Evolutionary conservation across 495 filamentous ascomycete species (phyloP).

Genomic region (Xeromyces bisporus): DNA sequence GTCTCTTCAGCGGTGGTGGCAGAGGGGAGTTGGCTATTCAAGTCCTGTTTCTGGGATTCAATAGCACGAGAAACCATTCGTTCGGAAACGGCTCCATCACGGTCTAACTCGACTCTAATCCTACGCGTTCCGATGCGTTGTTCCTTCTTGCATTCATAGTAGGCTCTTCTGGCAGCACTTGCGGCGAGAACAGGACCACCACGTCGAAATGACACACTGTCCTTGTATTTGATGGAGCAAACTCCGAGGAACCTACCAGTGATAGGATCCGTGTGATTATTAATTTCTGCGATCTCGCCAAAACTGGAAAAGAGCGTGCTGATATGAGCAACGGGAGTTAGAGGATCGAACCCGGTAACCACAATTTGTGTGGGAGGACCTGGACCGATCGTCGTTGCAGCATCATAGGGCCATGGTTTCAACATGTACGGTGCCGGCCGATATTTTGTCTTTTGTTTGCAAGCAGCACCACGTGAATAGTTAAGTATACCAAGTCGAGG

Average conservation of each 20-base stretch:
- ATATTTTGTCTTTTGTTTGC: conserved; percentile 56
- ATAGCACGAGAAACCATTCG: conserved; percentile 54
- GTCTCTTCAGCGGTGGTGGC: conserved; percentile 7
- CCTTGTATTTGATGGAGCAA: conserved; percentile 76
- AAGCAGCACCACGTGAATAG: conserved; percentile 37
- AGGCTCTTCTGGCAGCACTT: conserved; percentile 60
- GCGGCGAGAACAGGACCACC: conserved; percentile 41
- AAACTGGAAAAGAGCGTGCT: conserved; percentile 67
- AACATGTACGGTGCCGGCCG: conserved; percentile 63
- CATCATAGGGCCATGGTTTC: conserved; percentile 61
- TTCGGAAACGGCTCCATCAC: conserved; percentile 64
- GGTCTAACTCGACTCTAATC: conserved; percentile 72
- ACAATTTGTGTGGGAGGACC: conserved; percentile 81
- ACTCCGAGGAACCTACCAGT: conserved; percentile 88
- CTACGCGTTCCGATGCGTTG: conserved; percentile 53
- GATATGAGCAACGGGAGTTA: conserved; percentile 63
- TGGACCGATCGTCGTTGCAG: conserved; percentile 64
- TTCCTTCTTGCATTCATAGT: conserved; percentile 41
- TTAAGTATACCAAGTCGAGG: conserved; percentile 53
- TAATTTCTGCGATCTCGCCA: conserved; percentile 76
- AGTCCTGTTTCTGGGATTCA: conserved; percentile 42
- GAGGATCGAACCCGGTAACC: conserved; percentile 82
- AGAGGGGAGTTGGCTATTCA: conserved; percentile 11
- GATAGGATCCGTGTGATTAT: conserved; percentile 79
- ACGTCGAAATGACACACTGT: conserved; percentile 39